Base-by-base conservation (phyloP, 441 rosid species). In the Populus trichocarpa region DNA sequence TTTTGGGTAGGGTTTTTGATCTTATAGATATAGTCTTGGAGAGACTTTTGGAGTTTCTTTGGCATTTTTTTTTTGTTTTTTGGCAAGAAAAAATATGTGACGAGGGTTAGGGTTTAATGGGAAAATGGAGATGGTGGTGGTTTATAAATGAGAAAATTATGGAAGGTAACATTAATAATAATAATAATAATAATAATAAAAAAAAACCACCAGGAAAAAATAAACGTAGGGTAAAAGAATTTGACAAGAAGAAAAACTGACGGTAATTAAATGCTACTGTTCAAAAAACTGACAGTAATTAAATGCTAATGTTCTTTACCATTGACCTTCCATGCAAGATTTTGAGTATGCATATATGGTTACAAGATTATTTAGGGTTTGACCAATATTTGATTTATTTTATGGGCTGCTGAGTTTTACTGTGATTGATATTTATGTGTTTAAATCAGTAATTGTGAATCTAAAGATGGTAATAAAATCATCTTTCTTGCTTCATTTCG, bases 11-110 rank as follows among this genome's bases (percentile, higher is more conserved):
- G 84, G 75, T 73, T 79, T 82, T 88, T 95, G 67, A 95, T 84
- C 85, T 89, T 95, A 28, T 89, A 85, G 38, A 95, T 81, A 79
- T 80, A 93, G 26, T 81, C 82, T 20, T 81, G 86, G 59, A 94
- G 88, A 73, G 92, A 88, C 70, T 86, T 93, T 68, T 81, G 94
- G 53, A 95, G 84, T 3, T 83, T 90, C 70, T 75, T 92, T 12
- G 92, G 86, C 98, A 90, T 91, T 77, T 71, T 71, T 4, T 61
- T 61, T 61, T 61, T 2, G 14, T 23, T 65, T 9, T n/a, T 13
- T 1, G 13, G 16, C 6, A 20, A 18, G 3, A 53, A 53, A 53
- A 53, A 30, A n/a, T 16, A 36, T 32, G 12, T 25, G 1, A 10
- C 4, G 59, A 13, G 50, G 73, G 30, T 22, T 6, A 18, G 61